phyloP scores from a whole-genome alignment of 345 rosid species.

The Dipteronia dyeriana region DNA sequence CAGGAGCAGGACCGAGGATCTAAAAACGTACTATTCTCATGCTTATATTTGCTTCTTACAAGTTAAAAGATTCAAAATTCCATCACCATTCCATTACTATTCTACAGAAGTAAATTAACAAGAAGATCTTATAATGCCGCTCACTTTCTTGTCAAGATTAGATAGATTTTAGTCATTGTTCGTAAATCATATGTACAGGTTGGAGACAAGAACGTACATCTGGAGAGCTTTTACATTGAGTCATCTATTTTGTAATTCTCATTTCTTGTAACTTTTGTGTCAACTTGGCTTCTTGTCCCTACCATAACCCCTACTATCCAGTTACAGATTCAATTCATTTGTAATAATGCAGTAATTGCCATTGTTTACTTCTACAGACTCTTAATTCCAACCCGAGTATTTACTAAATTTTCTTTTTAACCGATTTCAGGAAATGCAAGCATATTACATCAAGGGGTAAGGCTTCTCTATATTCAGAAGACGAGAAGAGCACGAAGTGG shows the following conservation, averaged over 20 bases:
- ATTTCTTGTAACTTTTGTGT: neutral
- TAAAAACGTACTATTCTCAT: conserved; percentile 37
- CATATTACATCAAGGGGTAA: conserved; percentile 26
- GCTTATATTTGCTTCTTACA: conserved; percentile 1
- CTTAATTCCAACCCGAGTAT: neutral
- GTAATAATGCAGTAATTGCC: neutral
- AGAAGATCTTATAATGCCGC: neutral
- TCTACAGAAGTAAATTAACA: neutral
- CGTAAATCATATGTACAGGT: neutral
- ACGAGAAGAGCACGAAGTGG: conserved; percentile 7
- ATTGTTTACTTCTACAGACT: neutral
- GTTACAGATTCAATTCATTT: neutral
- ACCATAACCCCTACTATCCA: no score
- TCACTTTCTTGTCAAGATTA: neutral
- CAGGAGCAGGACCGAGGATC: conserved; percentile 42
- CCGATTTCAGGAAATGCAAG: conserved; percentile 45
- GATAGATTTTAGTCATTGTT: neutral
- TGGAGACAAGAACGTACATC: neutral
- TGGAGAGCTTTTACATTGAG: neutral
- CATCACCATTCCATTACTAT: neutral
- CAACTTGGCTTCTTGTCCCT: neutral
- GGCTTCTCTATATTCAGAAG: conserved; percentile 21
- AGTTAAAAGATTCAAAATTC: neutral
- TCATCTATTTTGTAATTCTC: no score
- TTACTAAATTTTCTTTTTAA: neutral